Percentiles rank a stretch among this genome's conserved stretches.
These are phyloP conservation scores for Salmacisia buchloeana DNA, from an alignment of 1,284 basidiomycete species.

Conservation along the genomic window DNA sequence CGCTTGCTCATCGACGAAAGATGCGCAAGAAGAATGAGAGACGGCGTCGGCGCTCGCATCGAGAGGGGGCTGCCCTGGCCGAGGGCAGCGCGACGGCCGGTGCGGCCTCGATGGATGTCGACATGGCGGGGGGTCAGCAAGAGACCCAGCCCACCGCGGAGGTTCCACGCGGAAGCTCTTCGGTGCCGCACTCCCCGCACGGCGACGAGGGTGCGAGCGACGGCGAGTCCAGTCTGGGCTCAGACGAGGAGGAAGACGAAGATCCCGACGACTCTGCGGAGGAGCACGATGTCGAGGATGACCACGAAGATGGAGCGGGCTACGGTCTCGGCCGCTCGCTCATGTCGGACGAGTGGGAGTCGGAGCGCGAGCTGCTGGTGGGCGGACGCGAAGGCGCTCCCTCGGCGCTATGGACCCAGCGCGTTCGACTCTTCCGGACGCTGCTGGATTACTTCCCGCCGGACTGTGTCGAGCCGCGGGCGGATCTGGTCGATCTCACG, in stretches of 20 bases:
- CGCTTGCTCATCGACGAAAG: background rate
- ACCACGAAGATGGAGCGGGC: constrained; percentile 10
- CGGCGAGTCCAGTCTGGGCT: background rate
- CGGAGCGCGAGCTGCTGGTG: background rate
- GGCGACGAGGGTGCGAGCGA: background rate
- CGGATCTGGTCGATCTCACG: constrained; percentile 30
- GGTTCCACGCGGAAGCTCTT: too few relatives aligned
- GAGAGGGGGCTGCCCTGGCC: too few relatives aligned
- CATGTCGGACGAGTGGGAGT: background rate
- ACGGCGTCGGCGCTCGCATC: too few relatives aligned
- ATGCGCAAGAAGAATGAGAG: background rate
- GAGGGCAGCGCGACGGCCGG: background rate
- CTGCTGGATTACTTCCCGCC: constrained; percentile 45
- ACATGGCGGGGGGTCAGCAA: too few relatives aligned
- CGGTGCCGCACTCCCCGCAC: too few relatives aligned
- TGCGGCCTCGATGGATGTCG: background rate
- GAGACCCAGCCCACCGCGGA: too few relatives aligned
- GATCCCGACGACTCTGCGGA: constrained; percentile 1
- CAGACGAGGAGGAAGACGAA: constrained; percentile 6
- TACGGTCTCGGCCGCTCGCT: constrained; percentile 6
- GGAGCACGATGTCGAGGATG: constrained; percentile 8
- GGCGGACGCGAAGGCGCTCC: background rate
- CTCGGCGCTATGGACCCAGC: constrained; percentile 24
- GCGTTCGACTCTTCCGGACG: constrained; percentile 40
- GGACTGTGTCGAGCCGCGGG: constrained; percentile 38